These are phyloP conservation scores for Curvularia sp. DNA, from an alignment of 2,329 filamentous ascomycete species.

Conservation along the genomic window DNA sequence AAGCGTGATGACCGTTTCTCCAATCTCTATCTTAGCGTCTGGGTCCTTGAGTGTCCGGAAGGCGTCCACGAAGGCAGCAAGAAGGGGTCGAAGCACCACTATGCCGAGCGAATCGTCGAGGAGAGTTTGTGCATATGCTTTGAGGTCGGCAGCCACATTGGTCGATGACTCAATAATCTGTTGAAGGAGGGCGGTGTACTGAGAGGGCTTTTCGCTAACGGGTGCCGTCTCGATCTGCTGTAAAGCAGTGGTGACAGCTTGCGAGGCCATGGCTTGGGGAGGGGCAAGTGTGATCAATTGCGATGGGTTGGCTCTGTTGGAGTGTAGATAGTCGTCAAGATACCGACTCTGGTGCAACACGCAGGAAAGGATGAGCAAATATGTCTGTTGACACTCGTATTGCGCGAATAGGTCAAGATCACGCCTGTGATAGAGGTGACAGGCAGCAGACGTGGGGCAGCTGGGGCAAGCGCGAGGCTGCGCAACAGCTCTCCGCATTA, in stretches of 20 bases:
- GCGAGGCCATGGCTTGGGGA: conserved; percentile 55
- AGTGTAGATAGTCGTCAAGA: no score
- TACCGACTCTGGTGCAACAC: background rate
- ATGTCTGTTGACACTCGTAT: background rate
- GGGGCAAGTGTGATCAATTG: background rate
- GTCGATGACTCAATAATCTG: conserved; percentile 59
- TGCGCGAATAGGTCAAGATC: background rate
- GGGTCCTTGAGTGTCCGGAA: conserved; percentile 68
- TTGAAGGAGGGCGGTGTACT: conserved; percentile 65
- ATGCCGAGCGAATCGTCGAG: conserved; percentile 75
- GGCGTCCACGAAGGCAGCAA: conserved; percentile 69
- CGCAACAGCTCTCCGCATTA: conserved; percentile 14
- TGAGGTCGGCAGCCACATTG: conserved; percentile 66
- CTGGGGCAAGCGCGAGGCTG: conserved; percentile 5
- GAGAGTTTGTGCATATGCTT: conserved; percentile 70
- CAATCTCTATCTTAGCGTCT: conserved; percentile 76
- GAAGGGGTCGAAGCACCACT: conserved; percentile 74
- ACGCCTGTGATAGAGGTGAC: background rate
- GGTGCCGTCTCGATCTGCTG: conserved; percentile 58
- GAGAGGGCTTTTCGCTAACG: conserved; percentile 59
- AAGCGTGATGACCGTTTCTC: conserved; percentile 72
- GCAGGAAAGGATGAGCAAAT: no score
- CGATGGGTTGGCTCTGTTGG: background rate
- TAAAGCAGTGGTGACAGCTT: conserved; percentile 58
- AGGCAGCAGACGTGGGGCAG: conserved; percentile 23